These are phyloP conservation scores for Candida quercuum DNA, from an alignment of 805 yeast genomes.

Conservation along the genomic window DNA sequence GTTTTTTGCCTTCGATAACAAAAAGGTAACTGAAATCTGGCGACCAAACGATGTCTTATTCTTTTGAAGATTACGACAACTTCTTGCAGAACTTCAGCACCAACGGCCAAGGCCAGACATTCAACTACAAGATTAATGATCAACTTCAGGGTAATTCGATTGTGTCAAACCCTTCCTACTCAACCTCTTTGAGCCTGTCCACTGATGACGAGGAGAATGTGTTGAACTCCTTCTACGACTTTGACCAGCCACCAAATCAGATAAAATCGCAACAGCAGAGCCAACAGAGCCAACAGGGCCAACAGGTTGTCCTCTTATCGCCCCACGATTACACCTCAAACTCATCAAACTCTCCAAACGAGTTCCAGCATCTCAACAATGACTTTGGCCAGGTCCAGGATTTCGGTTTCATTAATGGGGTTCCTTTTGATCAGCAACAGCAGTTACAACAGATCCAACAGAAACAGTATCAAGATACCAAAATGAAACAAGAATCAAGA, in stretches of 20 bases:
- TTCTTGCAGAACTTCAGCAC: slow-evolving; percentile 22
- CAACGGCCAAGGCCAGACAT: slow-evolving; percentile 3
- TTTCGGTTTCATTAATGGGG: not conserved
- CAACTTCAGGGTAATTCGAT: slow-evolving; percentile 6
- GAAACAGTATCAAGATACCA: no score
- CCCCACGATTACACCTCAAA: slow-evolving; percentile 6
- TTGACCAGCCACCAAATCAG: not conserved
- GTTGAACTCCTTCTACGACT: slow-evolving; percentile 3
- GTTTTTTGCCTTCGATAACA: not conserved
- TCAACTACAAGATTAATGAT: slow-evolving; percentile 5
- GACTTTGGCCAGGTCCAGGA: slow-evolving; percentile 3
- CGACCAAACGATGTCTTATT: slow-evolving; percentile 22
- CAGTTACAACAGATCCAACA: not conserved
- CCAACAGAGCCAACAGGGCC: not conserved
- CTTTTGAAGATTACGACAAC: slow-evolving; percentile 28
- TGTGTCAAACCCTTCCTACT: slow-evolving; percentile 9
- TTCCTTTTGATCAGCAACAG: slow-evolving; percentile 1
- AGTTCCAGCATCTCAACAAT: not conserved
- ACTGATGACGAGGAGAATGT: slow-evolving; percentile 8
- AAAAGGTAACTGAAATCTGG: no score
- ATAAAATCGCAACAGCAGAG: not conserved
- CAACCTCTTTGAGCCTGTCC: slow-evolving; percentile 4
- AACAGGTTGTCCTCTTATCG: slow-evolving; percentile 5
- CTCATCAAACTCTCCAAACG: slow-evolving; percentile 6
- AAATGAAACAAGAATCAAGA: slow-evolving; percentile 14